These are phyloP conservation scores for Debaryomycetaceae sp. DNA, from an alignment of 1,139 yeast genomes.

Conservation along the genomic window DNA sequence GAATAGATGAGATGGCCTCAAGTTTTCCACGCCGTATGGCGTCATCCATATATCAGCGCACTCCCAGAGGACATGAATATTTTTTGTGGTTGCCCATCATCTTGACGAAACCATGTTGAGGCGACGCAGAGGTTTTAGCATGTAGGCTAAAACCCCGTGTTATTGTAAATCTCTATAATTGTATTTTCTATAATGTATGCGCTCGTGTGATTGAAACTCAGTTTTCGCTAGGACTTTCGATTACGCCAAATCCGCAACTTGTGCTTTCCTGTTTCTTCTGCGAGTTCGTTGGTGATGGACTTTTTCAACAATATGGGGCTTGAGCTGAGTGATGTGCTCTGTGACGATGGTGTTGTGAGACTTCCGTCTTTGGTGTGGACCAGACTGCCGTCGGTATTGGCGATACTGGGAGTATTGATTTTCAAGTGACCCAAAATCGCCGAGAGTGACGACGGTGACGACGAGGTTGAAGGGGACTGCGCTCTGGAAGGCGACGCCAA, in stretches of 20 bases:
- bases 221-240: slow-evolving; percentile 3
- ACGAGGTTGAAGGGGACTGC: slow-evolving; percentile 7
- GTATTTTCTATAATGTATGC: background rate
- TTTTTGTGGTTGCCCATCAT: too few relatives aligned
- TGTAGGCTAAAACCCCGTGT: background rate
- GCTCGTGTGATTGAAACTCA: background rate
- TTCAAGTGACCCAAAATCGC: slow-evolving; percentile 28
- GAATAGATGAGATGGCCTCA: too few relatives aligned
- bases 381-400: too few relatives aligned
- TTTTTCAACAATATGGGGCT: slow-evolving; percentile 7
- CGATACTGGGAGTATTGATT: slow-evolving; percentile 8
- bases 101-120: too few relatives aligned
- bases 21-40: too few relatives aligned
- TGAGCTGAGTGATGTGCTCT: slow-evolving; percentile 6
- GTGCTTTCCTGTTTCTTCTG: slow-evolving; percentile 5
- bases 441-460: slow-evolving; percentile 17
- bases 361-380: too few relatives aligned
- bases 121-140: too few relatives aligned
- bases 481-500: slow-evolving; percentile 10
- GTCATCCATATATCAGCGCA: too few relatives aligned
- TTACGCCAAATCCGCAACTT: slow-evolving; percentile 7
- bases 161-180: background rate
- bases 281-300: slow-evolving; percentile 1
- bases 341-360: slow-evolving; percentile 6
- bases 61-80: too few relatives aligned